phyloP scores from a whole-genome alignment of 2,329 filamentous ascomycete genomes.

The Curvularia verruculosa region DNA sequence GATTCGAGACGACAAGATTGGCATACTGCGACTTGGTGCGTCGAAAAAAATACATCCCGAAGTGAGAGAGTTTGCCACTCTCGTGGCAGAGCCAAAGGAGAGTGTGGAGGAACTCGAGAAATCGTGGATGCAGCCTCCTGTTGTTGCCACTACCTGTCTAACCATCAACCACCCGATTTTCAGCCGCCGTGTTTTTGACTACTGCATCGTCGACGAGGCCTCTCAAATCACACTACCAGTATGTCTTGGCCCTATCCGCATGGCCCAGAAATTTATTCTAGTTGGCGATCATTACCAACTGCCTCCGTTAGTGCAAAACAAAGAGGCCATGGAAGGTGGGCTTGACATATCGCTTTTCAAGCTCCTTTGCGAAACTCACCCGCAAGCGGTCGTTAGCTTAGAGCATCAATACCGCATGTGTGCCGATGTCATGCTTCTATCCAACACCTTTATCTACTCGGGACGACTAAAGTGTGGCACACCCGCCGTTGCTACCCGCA shows the following conservation, averaged over 20 bases:
- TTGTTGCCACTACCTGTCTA: conserved; percentile 94
- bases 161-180: conserved; percentile 91
- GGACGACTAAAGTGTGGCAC: conserved; percentile 90
- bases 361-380: conserved; percentile 85
- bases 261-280: conserved; percentile 90
- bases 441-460: conserved; percentile 92
- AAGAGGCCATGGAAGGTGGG: conserved; percentile 81
- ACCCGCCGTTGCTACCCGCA: conserved; percentile 71
- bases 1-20: conserved; percentile 76
- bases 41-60: conserved; percentile 85
- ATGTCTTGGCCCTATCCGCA: conserved; percentile 89
- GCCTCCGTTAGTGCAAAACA: conserved; percentile 91
- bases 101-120: conserved; percentile 83
- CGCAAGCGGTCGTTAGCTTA: conserved; percentile 84
- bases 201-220: conserved; percentile 97
- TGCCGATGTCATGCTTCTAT: conserved; percentile 92
- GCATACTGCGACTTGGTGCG: conserved; percentile 83
- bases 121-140: conserved; percentile 82
- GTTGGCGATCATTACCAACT: conserved; percentile 97
- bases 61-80: conserved; percentile 81
- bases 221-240: conserved; percentile 97
- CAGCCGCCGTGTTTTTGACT: conserved; percentile 88
- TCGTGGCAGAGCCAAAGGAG: conserved; percentile 74
- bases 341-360: conserved; percentile 95
- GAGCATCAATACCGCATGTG: conserved; percentile 99